Conservation (phyloP, 805 yeast genomes). For the Grigorovia humatica region DNA sequence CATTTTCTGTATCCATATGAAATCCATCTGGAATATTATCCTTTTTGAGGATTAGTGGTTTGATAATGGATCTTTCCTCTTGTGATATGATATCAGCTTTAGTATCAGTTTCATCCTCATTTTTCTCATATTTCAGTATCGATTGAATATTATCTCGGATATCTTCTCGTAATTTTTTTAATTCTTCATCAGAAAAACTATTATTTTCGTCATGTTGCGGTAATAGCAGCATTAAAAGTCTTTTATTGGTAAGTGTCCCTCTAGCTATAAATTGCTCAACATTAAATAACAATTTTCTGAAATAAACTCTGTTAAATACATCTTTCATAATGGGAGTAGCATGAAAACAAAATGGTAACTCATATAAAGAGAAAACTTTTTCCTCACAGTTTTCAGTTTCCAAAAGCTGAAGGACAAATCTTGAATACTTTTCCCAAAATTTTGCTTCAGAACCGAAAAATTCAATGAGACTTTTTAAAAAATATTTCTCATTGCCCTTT, state of each 20-base stretch:
- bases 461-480: not conserved
- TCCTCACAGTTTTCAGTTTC: not conserved
- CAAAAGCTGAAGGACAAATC: not conserved
- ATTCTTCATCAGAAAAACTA: not conserved
- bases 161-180: not conserved
- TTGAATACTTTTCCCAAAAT: not conserved
- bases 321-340: not conserved
- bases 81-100: not conserved
- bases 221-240: too few relatives aligned
- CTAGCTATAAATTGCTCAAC: not conserved
- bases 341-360: too few relatives aligned
- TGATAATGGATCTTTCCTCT: not conserved
- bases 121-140: too few relatives aligned
- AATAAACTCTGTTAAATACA: not conserved
- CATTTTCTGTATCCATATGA: conserved; percentile 5
- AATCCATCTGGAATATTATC: conserved; percentile 14
- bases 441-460: not conserved
- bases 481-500: not conserved
- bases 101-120: not conserved
- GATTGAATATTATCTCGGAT: not conserved
- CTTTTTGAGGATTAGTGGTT: conserved; percentile 16
- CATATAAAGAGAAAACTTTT: not conserved
- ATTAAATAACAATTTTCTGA: not conserved
- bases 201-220: not conserved
- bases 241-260: not conserved